Base-by-base conservation (phyloP, 148 eudicot species). In the Amaranthus cruentus region DNA sequence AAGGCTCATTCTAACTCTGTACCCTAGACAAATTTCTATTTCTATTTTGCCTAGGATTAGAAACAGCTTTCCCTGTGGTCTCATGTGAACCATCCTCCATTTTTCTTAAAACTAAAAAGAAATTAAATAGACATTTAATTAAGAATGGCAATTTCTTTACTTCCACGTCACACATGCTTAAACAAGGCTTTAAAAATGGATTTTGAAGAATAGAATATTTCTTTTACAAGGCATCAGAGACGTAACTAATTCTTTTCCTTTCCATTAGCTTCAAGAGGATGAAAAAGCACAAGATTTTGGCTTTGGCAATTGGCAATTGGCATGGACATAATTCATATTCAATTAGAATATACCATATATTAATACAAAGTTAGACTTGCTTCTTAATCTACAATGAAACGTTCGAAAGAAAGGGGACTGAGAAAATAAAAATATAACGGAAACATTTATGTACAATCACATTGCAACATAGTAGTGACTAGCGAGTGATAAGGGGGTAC, bases 381-480 rank as follows among this genome's bases (percentile, higher is more conserved):
- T 46, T 38, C 74, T 54, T 80, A 81, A 75, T 78, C 56, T 78
- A 84, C 84, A 80, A 3, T 14, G 65, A 59, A 60, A 66, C 47
- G 59, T 56, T 51, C 11, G 21, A 14, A 28, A 60, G 38, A 15
- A 10, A 53, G 50, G 50, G 13, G 46, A 59, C 38, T 0, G 38
- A 66, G 8, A 7, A 47, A 47, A 28, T 66, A 50, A 55, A 47
- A 62, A 73, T 81, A 75, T 80, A 81, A 71, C 81, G 77, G 49
- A 77, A 83, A 55, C 56, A 38, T 64, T 50, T 80, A 81, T 80
- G 63, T 80, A 80, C 86, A 81, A 55, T 78, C 66, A 70, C 58
- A 59, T 66, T 52, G 47, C 72, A 80, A 65, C 70, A 69, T 28
- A 28, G 38, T 28, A 28, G 2, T 2, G 38, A 28, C 38, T 28